phyloP scores from a whole-genome alignment of 2,329 filamentous ascomycete species.

The Aspergillus tamarii region DNA sequence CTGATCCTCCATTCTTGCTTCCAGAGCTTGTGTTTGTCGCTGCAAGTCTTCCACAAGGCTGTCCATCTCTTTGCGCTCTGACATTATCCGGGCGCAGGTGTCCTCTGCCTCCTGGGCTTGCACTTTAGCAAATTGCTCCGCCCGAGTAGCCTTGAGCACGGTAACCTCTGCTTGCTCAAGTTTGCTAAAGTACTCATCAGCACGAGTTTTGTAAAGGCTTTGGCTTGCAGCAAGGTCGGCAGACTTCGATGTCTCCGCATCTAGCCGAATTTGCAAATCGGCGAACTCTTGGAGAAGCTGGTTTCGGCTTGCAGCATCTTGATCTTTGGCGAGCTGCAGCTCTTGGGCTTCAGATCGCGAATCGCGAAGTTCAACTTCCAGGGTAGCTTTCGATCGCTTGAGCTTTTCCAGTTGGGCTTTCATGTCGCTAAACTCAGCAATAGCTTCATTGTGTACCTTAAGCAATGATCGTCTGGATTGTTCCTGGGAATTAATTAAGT shows the following conservation, averaged over 20 bases:
- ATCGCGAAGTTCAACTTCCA: constrained; percentile 88
- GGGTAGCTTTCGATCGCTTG: constrained; percentile 74
- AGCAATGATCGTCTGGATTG: constrained; percentile 80
- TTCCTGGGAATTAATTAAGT: constrained; percentile 90
- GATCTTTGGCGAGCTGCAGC: constrained; percentile 74
- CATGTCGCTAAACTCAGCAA: constrained; percentile 82
- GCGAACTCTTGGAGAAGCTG: constrained; percentile 91
- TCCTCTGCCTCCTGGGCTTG: constrained; percentile 92
- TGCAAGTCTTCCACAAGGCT: constrained; percentile 85
- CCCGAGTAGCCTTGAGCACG: constrained; percentile 86
- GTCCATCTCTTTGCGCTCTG: constrained; percentile 90
- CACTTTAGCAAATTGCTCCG: constrained; percentile 90
- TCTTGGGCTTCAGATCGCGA: constrained; percentile 81
- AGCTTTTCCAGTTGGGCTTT: constrained; percentile 86
- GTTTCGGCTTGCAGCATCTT: constrained; percentile 83
- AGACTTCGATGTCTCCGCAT: constrained; percentile 83
- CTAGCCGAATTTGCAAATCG: constrained; percentile 89
- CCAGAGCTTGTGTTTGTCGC: constrained; percentile 82
- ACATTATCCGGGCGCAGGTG: constrained; percentile 84
- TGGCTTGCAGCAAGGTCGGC: constrained; percentile 83
- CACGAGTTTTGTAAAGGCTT: constrained; percentile 84
- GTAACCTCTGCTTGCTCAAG: constrained; percentile 96
- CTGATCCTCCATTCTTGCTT: constrained; percentile 88
- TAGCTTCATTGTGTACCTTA: constrained; percentile 80
- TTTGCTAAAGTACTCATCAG: constrained; percentile 96